Evolutionary conservation across 495 filamentous ascomycete genomes (phyloP), one percentile per base, ranked within the genome.

Genomic region (Trichoderma asperelloides): DNA sequence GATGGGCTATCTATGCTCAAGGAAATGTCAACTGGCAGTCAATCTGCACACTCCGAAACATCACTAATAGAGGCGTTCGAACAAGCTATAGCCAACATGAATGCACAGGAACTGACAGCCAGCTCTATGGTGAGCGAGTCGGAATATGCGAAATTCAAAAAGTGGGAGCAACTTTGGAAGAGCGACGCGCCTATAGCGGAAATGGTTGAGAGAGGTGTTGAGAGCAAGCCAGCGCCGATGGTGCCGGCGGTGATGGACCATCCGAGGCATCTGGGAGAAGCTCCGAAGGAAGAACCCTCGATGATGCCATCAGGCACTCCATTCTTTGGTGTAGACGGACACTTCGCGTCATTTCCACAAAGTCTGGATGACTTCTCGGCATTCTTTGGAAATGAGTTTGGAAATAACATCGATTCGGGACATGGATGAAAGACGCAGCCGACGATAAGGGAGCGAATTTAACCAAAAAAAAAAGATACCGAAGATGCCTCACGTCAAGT

Each of bases 101-200:
- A 2, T 76, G 81, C 65, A 71, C 74, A 4, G 69, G 74, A 37
- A 76, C 69, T 41, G 76, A 72, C 63, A 70, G 55, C 66, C 23
- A 60, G 23, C 25, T 6, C 55, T 7, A 30, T 30, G 25, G 55
- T 60, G 27, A 63, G 70, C 12, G 79, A 81, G 66, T 83, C 81
- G 0, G 81, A 78, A 23, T 83, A 83, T 57, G 81, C 82, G 65
- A 74, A 77, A 1, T 83, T 83, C 72, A 83, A 83, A 55, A 81
- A 79, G 28, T 83, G 81, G 81, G 80, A 82, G 62, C 80, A 81
- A 78, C 77, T 82, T 8, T 83, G 81, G 81, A 81, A 82, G 66
- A 78, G 78, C 9, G 81, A 60, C 13, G 9, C 55, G 23, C 27
- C 55, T 7, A 13, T 9, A 13, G 11, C 55, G 5, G 55, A 60